A percentile compares a stretch with the other conserved stretches of the same genome.
These are phyloP conservation scores for Sanghuangporus baumii DNA, from an alignment of 1,284 basidiomycete genomes.

Conservation along the genomic window DNA sequence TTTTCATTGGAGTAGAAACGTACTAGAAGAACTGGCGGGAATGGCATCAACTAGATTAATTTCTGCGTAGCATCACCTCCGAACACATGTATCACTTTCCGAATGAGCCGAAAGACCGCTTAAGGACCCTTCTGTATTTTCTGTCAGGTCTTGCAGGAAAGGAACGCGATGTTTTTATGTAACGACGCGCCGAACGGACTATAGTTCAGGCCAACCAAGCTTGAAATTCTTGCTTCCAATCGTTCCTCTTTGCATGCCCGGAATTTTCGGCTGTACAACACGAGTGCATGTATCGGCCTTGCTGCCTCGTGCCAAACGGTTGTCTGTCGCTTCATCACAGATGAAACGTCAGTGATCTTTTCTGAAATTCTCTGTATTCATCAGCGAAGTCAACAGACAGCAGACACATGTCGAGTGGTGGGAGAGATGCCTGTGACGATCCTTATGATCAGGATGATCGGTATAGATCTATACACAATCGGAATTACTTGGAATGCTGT, in stretches of 20 bases:
- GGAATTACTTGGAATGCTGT: neutral
- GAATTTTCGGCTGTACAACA: neutral
- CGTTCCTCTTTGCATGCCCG: neutral
- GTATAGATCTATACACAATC: neutral
- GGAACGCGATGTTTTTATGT: neutral
- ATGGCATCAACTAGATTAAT: neutral
- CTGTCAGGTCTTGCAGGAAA: neutral
- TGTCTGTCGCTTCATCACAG: neutral
- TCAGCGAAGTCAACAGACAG: neutral
- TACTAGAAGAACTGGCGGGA: neutral
- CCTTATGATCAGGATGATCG: conserved; percentile 10
- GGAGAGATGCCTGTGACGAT: conserved; percentile 5
- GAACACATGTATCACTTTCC: neutral
- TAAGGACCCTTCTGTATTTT: neutral
- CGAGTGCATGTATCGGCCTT: neutral
- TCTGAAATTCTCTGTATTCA: conserved; percentile 1
- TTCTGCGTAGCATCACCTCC: neutral
- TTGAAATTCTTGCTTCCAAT: neutral
- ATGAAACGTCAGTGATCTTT: neutral
- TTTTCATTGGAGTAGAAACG: neutral
- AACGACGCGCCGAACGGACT: neutral
- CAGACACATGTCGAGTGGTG: conserved; percentile 9
- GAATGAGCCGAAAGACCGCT: neutral
- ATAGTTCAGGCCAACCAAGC: neutral
- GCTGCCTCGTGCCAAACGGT: neutral